Conservation (phyloP, 1,284 basidiomycete species). For the Pseudozyma sp. region DNA sequence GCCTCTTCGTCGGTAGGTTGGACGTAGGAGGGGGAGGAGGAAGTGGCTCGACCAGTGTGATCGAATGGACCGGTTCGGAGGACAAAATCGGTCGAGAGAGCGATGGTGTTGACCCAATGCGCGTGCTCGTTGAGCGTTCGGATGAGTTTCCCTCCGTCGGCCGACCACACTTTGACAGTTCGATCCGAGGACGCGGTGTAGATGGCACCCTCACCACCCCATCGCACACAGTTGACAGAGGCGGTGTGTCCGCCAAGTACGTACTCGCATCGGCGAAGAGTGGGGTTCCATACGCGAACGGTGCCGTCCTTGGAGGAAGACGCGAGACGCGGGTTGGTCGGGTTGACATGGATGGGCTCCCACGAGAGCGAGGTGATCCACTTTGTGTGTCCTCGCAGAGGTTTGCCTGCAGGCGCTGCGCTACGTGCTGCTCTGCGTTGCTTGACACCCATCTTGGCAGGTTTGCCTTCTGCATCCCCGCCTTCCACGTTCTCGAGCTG, state of each 20-base stretch:
- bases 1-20: conserved; percentile 30
- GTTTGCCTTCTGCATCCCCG: conserved; percentile 13
- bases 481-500: conserved; percentile 7
- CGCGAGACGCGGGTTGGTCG: conserved; percentile 76
- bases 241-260: conserved; percentile 92
- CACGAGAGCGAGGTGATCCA: conserved; percentile 97
- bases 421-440: conserved; percentile 59
- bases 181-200: conserved; percentile 95
- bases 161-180: conserved; percentile 93
- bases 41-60: conserved; percentile 72
- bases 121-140: conserved; percentile 90
- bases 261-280: conserved; percentile 80
- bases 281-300: conserved; percentile 89
- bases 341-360: conserved; percentile 84
- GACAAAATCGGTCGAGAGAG: conserved; percentile 94
- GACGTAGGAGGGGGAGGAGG: conserved; percentile 27
- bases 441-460: conserved; percentile 55
- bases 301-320: conserved; percentile 96
- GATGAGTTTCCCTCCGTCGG: conserved; percentile 76
- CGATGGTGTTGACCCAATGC: conserved; percentile 97
- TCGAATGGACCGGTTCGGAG: conserved; percentile 95
- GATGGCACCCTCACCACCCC: conserved; percentile 76
- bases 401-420: conserved; percentile 57
- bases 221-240: conserved; percentile 92
- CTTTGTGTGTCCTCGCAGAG: conserved; percentile 85